A percentile compares a stretch with the other conserved stretches of the same genome.
Conservation (phyloP, 495 filamentous ascomycete genomes). For the Trichocladium antarcticum region DNA sequence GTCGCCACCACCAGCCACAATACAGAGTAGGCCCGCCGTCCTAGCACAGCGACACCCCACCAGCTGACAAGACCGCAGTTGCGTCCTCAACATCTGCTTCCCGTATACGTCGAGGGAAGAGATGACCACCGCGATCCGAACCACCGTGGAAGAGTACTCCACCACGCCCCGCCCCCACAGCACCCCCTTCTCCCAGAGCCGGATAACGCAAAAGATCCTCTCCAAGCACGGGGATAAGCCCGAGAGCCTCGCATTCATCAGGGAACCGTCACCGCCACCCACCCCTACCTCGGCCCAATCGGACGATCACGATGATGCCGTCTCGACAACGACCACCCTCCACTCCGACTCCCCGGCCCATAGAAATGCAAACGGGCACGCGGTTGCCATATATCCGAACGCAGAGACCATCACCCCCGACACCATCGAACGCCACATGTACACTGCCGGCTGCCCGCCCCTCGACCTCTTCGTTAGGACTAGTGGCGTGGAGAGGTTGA, state of each 20-base stretch:
- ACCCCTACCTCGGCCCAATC: conserved; percentile 17
- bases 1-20: conserved; percentile 75
- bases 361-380: conserved; percentile 15
- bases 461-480: conserved; percentile 84
- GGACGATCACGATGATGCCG: conserved; percentile 45
- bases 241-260: conserved; percentile 41
- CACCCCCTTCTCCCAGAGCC: conserved; percentile 70
- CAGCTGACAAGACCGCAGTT: conserved; percentile 33
- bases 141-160: conserved; percentile 74
- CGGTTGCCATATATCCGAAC: conserved; percentile 36
- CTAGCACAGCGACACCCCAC: background rate
- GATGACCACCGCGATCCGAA: conserved; percentile 81
- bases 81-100: conserved; percentile 90
- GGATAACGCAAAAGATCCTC: conserved; percentile 75
- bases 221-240: conserved; percentile 39
- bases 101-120: conserved; percentile 94
- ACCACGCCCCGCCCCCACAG: conserved; percentile 49
- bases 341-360: conserved; percentile 41
- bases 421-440: conserved; percentile 67
- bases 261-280: conserved; percentile 28
- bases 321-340: conserved; percentile 40
- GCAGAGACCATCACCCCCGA: conserved; percentile 78
- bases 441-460: conserved; percentile 74
- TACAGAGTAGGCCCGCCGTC: conserved; percentile 43
- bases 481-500: conserved; percentile 80